Evolutionary conservation across 371 early-diverging fungal genomes (phyloP).

Genomic region (Rhizopus delemar): DNA sequence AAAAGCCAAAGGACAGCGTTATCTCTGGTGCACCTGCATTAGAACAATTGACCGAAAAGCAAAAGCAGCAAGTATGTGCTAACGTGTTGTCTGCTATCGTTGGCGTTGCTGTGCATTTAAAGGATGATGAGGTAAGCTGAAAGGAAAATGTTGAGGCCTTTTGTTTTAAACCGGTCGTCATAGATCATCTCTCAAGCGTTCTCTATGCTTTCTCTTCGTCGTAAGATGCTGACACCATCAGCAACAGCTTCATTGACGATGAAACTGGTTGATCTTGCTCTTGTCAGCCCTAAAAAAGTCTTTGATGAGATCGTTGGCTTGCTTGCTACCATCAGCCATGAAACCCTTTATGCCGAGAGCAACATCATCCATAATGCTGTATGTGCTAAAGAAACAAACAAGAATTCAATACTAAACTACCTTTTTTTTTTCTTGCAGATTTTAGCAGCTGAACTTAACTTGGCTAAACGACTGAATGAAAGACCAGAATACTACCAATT

Average conservation of each 20-base stretch:
- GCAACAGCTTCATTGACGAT: slow-evolving; percentile 56
- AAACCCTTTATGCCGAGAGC: slow-evolving; percentile 51
- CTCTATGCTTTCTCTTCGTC: slow-evolving; percentile 62
- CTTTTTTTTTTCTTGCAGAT: slow-evolving; percentile 26
- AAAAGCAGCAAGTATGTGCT: slow-evolving; percentile 57
- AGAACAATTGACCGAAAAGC: slow-evolving; percentile 42
- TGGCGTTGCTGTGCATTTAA: slow-evolving; percentile 61
- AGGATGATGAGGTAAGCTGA: slow-evolving; percentile 55
- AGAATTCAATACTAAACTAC: background rate
- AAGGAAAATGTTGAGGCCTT: background rate
- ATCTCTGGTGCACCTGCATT: slow-evolving; percentile 35
- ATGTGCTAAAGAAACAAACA: slow-evolving; percentile 12
- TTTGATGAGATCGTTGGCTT: slow-evolving; percentile 60
- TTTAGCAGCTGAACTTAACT: slow-evolving; percentile 35
- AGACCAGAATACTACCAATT: slow-evolving; percentile 61
- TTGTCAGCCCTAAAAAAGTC: slow-evolving; percentile 51
- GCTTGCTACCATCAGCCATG: slow-evolving; percentile 51
- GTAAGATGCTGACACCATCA: slow-evolving; percentile 51
- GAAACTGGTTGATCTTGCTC: slow-evolving; percentile 61
- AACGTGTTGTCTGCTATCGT: slow-evolving; percentile 65
- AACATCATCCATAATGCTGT: slow-evolving; percentile 49
- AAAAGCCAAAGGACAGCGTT: slow-evolving; percentile 23
- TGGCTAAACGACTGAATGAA: slow-evolving; percentile 55
- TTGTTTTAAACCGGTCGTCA: background rate
- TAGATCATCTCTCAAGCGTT: slow-evolving; percentile 64